Evolutionary conservation across 371 early-diverging fungal species (phyloP).

Genomic region (Circinella umbellata): DNA sequence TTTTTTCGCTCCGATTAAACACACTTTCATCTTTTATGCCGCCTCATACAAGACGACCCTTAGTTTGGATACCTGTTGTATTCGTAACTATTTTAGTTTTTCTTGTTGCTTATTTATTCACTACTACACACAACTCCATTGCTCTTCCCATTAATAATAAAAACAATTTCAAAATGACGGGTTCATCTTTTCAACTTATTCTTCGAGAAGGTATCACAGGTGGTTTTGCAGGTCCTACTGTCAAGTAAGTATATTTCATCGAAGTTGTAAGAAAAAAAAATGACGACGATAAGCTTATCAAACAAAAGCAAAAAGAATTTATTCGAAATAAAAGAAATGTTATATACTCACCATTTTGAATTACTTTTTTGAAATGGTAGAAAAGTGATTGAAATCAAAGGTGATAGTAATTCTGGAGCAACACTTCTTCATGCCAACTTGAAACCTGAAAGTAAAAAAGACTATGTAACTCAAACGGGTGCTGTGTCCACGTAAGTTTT

Average conservation of each 20-base stretch:
- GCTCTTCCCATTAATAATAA: too few relatives aligned
- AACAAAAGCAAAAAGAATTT: too few relatives aligned
- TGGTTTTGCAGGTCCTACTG: constrained; percentile 45
- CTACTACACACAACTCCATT: constrained; percentile 1
- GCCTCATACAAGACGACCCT: neutral
- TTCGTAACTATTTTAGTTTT: neutral
- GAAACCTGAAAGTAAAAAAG: constrained; percentile 34
- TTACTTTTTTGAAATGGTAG: constrained; percentile 18
- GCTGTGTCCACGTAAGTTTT: constrained; percentile 35
- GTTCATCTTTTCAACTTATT: constrained; percentile 27
- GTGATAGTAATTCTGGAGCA: constrained; percentile 36
- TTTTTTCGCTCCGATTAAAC: too few relatives aligned
- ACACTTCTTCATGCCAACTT: constrained; percentile 36
- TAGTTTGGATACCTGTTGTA: constrained; percentile 2
- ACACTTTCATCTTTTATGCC: neutral
- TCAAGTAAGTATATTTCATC: constrained; percentile 34
- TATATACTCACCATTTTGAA: neutral
- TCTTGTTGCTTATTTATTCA: neutral
- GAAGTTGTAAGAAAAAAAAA: neutral
- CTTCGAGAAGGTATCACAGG: constrained; percentile 51
- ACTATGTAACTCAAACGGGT: constrained; percentile 33
- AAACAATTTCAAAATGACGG: constrained; percentile 12
- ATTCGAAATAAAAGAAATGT: too few relatives aligned
- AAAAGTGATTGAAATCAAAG: constrained; percentile 43
- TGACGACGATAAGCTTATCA: neutral